phyloP scores from a whole-genome alignment of 257 asterid genomes.

The Capsicum baccatum region DNA sequence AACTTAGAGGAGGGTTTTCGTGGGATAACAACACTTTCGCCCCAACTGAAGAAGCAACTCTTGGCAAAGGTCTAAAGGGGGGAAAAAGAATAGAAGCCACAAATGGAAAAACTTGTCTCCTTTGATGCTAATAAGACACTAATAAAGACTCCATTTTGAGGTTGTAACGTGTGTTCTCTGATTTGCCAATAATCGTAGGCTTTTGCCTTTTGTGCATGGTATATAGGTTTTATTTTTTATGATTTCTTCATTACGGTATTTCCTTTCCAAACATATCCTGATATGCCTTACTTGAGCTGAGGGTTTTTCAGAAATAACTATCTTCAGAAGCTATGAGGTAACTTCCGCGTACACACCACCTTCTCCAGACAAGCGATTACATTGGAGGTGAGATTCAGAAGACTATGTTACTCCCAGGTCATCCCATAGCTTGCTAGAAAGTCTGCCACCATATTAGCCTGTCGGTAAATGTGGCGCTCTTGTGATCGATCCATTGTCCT shows the following conservation, averaged over 20 bases:
- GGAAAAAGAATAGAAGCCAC: not conserved
- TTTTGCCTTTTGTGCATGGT: not conserved
- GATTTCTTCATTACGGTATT: no score
- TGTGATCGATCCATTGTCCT: not conserved
- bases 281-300: no score
- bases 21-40: not conserved
- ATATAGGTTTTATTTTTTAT: no score
- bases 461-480: not conserved
- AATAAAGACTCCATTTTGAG: not conserved
- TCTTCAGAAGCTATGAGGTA: no score
- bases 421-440: not conserved
- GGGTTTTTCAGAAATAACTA: no score
- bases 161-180: not conserved
- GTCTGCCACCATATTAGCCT: not conserved
- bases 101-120: not conserved
- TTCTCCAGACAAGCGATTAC: no score
- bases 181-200: not conserved
- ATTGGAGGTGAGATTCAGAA: no score
- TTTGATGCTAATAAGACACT: constrained; percentile 10
- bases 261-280: no score
- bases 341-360: no score
- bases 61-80: not conserved
- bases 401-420: not conserved
- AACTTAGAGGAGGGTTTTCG: constrained; percentile 17
- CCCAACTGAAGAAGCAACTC: not conserved